Percentiles rank a stretch among this genome's conserved stretches.
Conservation (phyloP, 257 asterid genomes). For the Pogostemon cablin region DNA sequence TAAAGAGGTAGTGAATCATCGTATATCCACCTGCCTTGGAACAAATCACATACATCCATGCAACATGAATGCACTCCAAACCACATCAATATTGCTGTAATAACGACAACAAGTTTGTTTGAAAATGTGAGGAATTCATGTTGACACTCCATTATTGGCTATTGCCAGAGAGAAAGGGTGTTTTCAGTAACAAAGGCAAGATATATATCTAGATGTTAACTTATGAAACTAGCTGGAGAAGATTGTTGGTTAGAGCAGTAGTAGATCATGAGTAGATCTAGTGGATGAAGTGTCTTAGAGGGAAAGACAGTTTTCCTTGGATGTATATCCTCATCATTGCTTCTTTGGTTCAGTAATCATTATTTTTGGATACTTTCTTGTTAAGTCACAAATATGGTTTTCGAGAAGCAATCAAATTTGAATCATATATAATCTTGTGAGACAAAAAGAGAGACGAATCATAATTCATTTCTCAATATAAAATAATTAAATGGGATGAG, state of each 20-base stretch:
- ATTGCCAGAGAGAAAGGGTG: no score
- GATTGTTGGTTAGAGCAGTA: constrained; percentile 26
- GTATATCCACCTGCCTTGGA: constrained; percentile 65
- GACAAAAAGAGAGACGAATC: no score
- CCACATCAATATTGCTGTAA: not conserved
- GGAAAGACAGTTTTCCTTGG: constrained; percentile 34
- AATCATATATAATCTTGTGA: no score
- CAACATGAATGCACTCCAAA: constrained; percentile 21
- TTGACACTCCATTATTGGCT: constrained; percentile 24
- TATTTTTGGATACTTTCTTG: not conserved
- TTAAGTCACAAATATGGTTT: not conserved
- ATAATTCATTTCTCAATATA: no score
- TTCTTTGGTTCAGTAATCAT: constrained; percentile 29
- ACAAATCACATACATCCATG: constrained; percentile 48
- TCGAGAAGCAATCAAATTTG: no score
- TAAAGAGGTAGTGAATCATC: constrained; percentile 52
- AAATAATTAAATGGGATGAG: no score
- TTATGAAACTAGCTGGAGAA: not conserved
- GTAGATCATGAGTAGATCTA: not conserved
- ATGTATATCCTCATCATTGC: constrained; percentile 31
- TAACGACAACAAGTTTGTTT: constrained; percentile 13
- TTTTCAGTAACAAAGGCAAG: not conserved
- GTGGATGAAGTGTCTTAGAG: constrained; percentile 36
- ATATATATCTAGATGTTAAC: not conserved
- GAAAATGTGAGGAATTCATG: not conserved